A percentile compares a stretch with the other conserved stretches of the same genome.
Evolutionary conservation across 2,329 filamentous ascomycete genomes (phyloP).

Genomic region (Teratosphaeria destructans): DNA sequence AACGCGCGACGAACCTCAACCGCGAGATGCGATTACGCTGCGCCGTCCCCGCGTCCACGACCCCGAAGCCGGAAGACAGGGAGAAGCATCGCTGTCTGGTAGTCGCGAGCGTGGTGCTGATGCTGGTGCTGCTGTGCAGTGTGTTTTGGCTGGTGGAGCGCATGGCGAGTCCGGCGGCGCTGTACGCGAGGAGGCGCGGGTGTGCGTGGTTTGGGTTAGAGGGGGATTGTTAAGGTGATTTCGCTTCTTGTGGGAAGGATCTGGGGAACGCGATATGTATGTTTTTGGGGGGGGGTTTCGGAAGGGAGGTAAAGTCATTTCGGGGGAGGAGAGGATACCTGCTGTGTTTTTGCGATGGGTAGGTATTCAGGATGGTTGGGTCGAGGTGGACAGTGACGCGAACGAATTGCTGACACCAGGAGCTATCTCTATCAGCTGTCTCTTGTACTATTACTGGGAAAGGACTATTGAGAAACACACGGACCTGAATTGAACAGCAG

Average conservation of each 20-base stretch:
- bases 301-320: not conserved
- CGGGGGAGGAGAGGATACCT: not conserved
- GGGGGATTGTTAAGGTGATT: not conserved
- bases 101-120: not conserved
- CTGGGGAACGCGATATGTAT: not conserved
- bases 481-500: no score
- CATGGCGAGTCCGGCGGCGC: not conserved
- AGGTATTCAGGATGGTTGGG: no score
- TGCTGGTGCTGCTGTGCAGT: not conserved
- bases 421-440: no score
- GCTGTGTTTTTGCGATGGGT: not conserved
- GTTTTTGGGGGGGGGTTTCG: not conserved
- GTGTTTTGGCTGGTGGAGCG: not conserved
- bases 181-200: not conserved
- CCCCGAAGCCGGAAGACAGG: not conserved
- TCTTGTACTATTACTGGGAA: no score
- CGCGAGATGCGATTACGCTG: not conserved
- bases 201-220: not conserved
- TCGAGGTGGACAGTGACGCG: no score
- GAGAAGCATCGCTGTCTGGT: not conserved
- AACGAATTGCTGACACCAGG: no score
- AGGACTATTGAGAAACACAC: no score
- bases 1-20: not conserved
- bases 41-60: no score
- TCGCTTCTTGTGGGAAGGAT: not conserved